A percentile compares a stretch with the other conserved stretches of the same genome.
Conservation (phyloP, 768 basidiomycete genomes). For the Leccinum fibrillosum region DNA sequence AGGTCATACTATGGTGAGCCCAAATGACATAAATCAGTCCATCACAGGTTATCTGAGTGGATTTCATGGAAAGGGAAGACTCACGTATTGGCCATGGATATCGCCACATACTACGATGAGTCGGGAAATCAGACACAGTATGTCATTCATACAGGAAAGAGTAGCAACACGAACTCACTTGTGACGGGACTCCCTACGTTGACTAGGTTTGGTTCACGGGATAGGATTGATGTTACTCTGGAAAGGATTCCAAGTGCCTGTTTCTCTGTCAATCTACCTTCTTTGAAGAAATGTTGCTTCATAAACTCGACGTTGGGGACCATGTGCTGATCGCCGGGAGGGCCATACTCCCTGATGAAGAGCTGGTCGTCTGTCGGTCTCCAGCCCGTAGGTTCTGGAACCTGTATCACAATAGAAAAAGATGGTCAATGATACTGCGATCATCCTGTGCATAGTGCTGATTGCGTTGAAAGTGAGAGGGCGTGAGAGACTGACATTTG, state of each 20-base stretch:
- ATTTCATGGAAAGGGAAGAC: conserved; percentile 75
- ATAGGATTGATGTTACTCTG: conserved; percentile 61
- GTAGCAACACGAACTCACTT: conserved; percentile 47
- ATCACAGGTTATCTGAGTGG: conserved; percentile 51
- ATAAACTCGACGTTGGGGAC: conserved; percentile 78
- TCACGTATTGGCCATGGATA: conserved; percentile 96
- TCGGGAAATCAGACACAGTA: conserved; percentile 3
- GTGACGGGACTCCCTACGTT: conserved; percentile 87
- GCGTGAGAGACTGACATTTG: conserved; percentile 30
- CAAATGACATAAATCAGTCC: not conserved
- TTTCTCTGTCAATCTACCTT: conserved; percentile 77
- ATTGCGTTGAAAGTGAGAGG: conserved; percentile 4
- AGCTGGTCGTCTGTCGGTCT: conserved; percentile 74
- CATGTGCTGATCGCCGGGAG: conserved; percentile 32
- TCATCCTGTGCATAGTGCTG: conserved; percentile 14
- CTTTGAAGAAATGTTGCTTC: conserved; percentile 85
- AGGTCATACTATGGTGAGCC: conserved; percentile 75
- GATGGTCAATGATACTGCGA: conserved; percentile 26
- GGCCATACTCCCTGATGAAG: conserved; percentile 50
- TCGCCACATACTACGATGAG: conserved; percentile 80
- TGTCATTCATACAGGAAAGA: conserved; percentile 7
- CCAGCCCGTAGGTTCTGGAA: conserved; percentile 61
- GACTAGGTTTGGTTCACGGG: conserved; percentile 80
- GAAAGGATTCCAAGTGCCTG: conserved; percentile 79
- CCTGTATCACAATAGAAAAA: conserved; percentile 41